Conservation (phyloP, 2,329 filamentous ascomycete species). For the Aspergillus aculeatus region DNA sequence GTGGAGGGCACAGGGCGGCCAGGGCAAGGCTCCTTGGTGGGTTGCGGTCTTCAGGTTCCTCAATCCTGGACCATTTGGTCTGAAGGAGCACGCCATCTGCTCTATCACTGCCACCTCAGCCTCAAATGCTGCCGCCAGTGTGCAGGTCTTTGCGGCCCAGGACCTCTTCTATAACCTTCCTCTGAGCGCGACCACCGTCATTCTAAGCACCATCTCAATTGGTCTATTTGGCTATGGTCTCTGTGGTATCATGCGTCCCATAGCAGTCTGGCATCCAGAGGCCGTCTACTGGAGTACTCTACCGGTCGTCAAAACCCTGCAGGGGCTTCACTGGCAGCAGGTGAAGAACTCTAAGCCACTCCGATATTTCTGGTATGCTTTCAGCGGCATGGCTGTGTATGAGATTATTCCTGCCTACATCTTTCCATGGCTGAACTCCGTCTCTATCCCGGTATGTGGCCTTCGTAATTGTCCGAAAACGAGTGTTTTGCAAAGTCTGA, state of each 20-base stretch:
- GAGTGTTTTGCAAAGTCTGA: not conserved
- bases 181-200: conserved; percentile 44
- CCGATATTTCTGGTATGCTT: conserved; percentile 33
- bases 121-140: conserved; percentile 48
- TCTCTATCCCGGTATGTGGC: conserved; percentile 19
- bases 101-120: conserved; percentile 56
- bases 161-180: conserved; percentile 44
- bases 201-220: conserved; percentile 54
- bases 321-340: conserved; percentile 35
- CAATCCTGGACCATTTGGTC: conserved; percentile 53
- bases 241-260: conserved; percentile 53
- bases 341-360: conserved; percentile 27
- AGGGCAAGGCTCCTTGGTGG: conserved; percentile 13
- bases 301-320: conserved; percentile 34
- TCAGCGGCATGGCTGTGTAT: conserved; percentile 22
- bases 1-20: conserved; percentile 2
- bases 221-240: conserved; percentile 57
- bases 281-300: conserved; percentile 56
- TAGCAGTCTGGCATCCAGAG: conserved; percentile 57
- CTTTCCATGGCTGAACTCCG: conserved; percentile 23
- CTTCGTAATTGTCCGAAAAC: not conserved
- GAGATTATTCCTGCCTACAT: conserved; percentile 29
- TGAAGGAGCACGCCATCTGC: conserved; percentile 59
- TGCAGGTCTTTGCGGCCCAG: conserved; percentile 7
- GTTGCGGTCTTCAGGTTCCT: conserved; percentile 47